Conservation (phyloP, 2,329 filamentous ascomycete genomes). For the Trichoderma simmonsii region DNA sequence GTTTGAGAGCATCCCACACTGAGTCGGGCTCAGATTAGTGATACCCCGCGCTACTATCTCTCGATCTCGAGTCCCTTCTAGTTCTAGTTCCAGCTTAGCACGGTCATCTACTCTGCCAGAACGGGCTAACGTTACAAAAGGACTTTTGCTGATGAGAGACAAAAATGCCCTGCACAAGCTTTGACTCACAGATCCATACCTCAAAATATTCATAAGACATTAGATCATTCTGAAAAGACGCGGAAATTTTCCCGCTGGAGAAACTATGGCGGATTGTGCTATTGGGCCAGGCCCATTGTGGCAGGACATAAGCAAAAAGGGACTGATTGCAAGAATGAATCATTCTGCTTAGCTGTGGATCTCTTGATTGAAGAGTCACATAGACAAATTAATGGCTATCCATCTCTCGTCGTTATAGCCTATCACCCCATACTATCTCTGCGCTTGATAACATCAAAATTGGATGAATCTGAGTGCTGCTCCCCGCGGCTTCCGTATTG, state of each 20-base stretch:
- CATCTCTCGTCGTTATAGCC: neutral
- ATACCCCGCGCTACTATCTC: conserved; percentile 1
- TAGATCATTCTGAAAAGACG: neutral
- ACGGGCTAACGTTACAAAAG: neutral
- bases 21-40: neutral
- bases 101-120: neutral
- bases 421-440: neutral
- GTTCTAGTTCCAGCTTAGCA: neutral
- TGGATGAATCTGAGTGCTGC: neutral
- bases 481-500: neutral
- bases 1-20: neutral
- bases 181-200: conserved; percentile 12
- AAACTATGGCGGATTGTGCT: neutral
- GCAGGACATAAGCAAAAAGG: conserved; percentile 3
- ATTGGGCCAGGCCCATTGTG: neutral
- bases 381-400: neutral
- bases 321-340: neutral
- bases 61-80: neutral
- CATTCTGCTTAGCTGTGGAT: neutral
- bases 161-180: neutral
- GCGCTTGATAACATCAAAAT: neutral
- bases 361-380: neutral
- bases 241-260: neutral
- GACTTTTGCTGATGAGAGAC: neutral
- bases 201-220: neutral